Base-by-base conservation (phyloP, 768 basidiomycete species). In the Scleroderma bovista region DNA sequence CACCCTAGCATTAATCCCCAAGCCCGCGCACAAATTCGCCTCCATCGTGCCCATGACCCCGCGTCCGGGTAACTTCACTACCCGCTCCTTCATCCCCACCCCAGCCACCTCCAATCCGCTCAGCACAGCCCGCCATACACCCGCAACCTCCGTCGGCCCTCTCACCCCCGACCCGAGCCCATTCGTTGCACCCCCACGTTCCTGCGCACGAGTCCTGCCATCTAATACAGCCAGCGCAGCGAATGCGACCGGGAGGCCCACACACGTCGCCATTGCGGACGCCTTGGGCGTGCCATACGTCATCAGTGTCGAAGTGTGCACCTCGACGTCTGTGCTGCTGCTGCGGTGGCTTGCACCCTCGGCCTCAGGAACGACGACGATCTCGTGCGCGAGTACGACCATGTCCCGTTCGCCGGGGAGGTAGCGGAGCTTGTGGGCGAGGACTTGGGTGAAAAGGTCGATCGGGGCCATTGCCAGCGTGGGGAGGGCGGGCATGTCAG, bases 191-290 rank as follows among this genome's bases (percentile, higher is more conserved):
- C 64, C 69, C 2, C 61, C 57, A 48, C 4, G 26, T 29, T 29
- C 26, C 26, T 9, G 26, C 4, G 26, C 26, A 4, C 26, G 26
- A 29, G 26, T 9, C 26, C 71, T 68, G 1, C 86, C 88, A 60
- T 90, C 85, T 34, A 88, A 66, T 6, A 93, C 74, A 31, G 74
- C 72, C 57, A 87, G 63, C 2, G 91, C 82, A 1, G 91, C 91
- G 59, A 93, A 80, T 1, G 88, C 93, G 7, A 94, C 80, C 0
- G 93, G 93, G 40, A 93, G 67, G 4, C 93, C 93, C 16, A 96
- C 93, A 3, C 88, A 90, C 26, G 83, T 74, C n/a, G 91, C 80
- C 93, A 96, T 96, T 5, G 93, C 93, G 0, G 87, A 86, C 3
- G 76, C 78, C 1, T 60, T 62, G 7, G 69, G 54, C 17, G 72